A percentile compares a stretch with the other conserved stretches of the same genome.
phyloP scores from a whole-genome alignment of 495 filamentous ascomycete genomes.

The Talaromyces liani region DNA sequence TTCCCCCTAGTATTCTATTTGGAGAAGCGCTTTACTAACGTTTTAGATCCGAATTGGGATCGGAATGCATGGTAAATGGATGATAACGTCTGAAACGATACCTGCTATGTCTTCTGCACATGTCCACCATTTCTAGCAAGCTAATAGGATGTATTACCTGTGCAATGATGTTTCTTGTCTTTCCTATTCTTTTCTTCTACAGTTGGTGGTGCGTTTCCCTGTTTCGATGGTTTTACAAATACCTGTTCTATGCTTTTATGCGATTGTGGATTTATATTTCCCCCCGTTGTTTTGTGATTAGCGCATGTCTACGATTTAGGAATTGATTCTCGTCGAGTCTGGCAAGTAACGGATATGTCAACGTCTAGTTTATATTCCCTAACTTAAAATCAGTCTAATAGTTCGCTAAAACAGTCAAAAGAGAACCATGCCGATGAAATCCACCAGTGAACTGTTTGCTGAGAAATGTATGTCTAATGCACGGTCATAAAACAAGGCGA shows the following conservation, averaged over 20 bases:
- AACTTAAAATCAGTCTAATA: not conserved
- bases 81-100: not conserved
- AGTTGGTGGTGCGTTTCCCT: not conserved
- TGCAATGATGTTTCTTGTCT: not conserved
- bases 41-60: slow-evolving; percentile 68
- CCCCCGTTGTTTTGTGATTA: not conserved
- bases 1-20: too few relatives aligned
- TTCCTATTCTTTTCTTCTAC: not conserved
- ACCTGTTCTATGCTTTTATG: not conserved
- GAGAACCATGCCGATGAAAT: not conserved
- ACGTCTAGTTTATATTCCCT: not conserved
- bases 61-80: slow-evolving; percentile 59
- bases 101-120: not conserved
- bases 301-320: not conserved
- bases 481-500: too few relatives aligned
- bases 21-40: not conserved
- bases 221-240: not conserved
- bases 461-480: not conserved
- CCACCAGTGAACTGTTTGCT: not conserved
- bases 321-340: not conserved
- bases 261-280: not conserved
- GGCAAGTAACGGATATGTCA: not conserved
- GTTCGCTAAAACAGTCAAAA: not conserved
- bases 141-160: not conserved
- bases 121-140: not conserved